Evolutionary conservation across 768 basidiomycete species (phyloP).

Genomic region (Chalciporus sphaerocephalus): DNA sequence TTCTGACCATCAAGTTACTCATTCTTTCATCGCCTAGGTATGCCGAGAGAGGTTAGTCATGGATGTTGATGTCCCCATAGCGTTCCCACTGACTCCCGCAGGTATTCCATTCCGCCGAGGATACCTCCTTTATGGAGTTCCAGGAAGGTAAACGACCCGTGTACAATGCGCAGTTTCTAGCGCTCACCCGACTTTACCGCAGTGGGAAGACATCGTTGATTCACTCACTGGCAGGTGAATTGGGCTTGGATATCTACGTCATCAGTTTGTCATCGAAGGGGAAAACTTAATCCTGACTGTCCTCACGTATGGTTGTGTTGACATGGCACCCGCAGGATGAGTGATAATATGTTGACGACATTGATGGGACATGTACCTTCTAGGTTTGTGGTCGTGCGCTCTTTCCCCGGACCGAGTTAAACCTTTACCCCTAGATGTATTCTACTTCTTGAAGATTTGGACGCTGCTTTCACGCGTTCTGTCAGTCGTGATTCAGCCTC

Average conservation of each 20-base stretch:
- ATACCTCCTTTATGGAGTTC: constrained; percentile 80
- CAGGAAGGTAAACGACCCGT: constrained; percentile 57
- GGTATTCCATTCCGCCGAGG: constrained; percentile 87
- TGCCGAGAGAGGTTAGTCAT: constrained; percentile 73
- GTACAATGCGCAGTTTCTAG: constrained; percentile 1
- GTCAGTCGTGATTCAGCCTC: constrained; percentile 78
- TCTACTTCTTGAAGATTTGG: constrained; percentile 88
- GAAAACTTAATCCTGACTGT: constrained; percentile 37
- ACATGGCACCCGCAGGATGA: constrained; percentile 56
- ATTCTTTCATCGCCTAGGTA: constrained; percentile 52
- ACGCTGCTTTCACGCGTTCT: constrained; percentile 86
- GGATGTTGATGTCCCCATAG: constrained; percentile 13
- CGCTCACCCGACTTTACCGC: constrained; percentile 15
- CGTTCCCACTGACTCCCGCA: constrained; percentile 28
- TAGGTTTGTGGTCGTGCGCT: constrained; percentile 43
- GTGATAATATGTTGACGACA: constrained; percentile 81
- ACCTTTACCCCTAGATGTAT: constrained; percentile 58
- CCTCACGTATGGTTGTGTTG: constrained; percentile 5
- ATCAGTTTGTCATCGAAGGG: constrained; percentile 85
- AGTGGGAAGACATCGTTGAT: constrained; percentile 87
- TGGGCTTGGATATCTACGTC: constrained; percentile 88
- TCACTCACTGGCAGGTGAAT: constrained; percentile 78
- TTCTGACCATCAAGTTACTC: constrained; percentile 17
- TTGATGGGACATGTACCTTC: constrained; percentile 87
- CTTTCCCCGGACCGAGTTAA: constrained; percentile 14